Percentiles rank a stretch among this genome's conserved stretches.
Evolutionary conservation across 768 basidiomycete species (phyloP).

Genomic region (Calocera viscosa): DNA sequence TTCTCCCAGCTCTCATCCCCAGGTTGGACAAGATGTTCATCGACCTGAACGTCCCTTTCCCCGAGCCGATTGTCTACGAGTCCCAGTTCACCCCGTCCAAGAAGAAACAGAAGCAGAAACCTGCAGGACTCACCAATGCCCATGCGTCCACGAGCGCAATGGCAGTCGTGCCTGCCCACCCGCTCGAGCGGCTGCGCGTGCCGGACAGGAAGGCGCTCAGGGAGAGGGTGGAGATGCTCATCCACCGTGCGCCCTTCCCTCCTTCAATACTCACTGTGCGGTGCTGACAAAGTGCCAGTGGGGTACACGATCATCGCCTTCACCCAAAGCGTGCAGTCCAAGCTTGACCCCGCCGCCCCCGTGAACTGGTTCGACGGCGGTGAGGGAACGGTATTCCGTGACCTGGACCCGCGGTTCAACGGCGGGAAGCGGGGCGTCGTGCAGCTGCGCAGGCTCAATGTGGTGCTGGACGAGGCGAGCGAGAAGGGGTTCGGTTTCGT

Average conservation of each 20-base stretch:
- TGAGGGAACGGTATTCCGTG: conserved; percentile 15
- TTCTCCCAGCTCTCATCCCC: background rate
- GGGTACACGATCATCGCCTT: conserved; percentile 76
- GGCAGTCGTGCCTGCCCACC: background rate
- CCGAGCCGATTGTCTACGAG: background rate
- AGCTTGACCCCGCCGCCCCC: conserved; percentile 59
- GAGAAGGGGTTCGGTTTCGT: conserved; percentile 79
- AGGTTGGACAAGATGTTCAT: background rate
- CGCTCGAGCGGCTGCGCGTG: background rate
- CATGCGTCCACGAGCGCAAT: background rate
- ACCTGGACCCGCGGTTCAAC: conserved; percentile 47
- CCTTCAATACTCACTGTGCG: background rate
- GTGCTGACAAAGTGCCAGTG: conserved; percentile 36
- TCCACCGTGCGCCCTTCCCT: background rate
- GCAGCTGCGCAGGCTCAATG: conserved; percentile 64
- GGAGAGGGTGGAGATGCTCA: conserved; percentile 8
- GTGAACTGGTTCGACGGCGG: conserved; percentile 44
- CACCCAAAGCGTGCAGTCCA: conserved; percentile 57
- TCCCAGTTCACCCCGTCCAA: background rate
- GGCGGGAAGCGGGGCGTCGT: conserved; percentile 43
- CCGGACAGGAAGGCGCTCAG: background rate
- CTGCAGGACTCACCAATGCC: background rate
- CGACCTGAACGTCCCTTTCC: conserved; percentile 6
- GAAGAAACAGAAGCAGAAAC: background rate
- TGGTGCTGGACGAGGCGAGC: conserved; percentile 68